Evolutionary conservation across 176 grass and related monocot species (phyloP).

Genomic region (Oryza nivara): DNA sequence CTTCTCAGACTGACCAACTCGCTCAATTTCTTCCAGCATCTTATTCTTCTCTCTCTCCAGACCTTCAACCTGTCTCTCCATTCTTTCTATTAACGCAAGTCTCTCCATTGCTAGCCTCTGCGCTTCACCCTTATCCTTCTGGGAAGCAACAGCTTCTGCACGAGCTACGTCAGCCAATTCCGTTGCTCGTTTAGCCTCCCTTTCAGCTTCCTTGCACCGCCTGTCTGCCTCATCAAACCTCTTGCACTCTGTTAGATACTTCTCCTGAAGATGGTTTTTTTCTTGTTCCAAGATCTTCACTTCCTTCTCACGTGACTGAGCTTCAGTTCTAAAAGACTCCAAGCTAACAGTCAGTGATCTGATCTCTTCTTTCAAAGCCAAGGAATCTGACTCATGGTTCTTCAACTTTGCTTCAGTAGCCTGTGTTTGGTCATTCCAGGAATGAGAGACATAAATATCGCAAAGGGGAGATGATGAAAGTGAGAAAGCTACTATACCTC

Average conservation of each 20-base stretch:
- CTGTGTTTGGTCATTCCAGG: slow-evolving; percentile 47
- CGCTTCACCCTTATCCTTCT: slow-evolving; percentile 88
- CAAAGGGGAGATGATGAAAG: not conserved
- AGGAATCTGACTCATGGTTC: slow-evolving; percentile 62
- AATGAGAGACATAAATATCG: slow-evolving; percentile 18
- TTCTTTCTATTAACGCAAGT: slow-evolving; percentile 78
- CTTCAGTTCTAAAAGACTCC: slow-evolving; percentile 69
- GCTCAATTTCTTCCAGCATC: slow-evolving; percentile 74
- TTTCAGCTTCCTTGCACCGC: slow-evolving; percentile 93
- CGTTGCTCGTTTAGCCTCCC: slow-evolving; percentile 73
- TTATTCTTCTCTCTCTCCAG: slow-evolving; percentile 78
- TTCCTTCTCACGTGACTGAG: slow-evolving; percentile 72
- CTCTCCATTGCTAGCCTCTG: slow-evolving; percentile 86
- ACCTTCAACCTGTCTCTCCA: slow-evolving; percentile 71
- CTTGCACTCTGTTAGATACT: slow-evolving; percentile 67
- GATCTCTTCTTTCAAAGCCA: slow-evolving; percentile 87
- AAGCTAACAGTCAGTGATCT: slow-evolving; percentile 62
- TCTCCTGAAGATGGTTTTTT: slow-evolving; percentile 92
- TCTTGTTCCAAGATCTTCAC: slow-evolving; percentile 82
- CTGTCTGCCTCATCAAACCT: slow-evolving; percentile 78
- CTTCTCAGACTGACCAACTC: slow-evolving; percentile 66
- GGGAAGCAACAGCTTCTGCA: slow-evolving; percentile 62
- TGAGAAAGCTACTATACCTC: slow-evolving; percentile 52
- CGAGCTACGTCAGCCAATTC: slow-evolving; percentile 87
- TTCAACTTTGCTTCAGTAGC: slow-evolving; percentile 74